A percentile compares a stretch with the other conserved stretches of the same genome.
These are phyloP conservation scores for Ceratocystis lukuohia DNA, from an alignment of 2,329 filamentous ascomycete genomes.

Conservation along the genomic window DNA sequence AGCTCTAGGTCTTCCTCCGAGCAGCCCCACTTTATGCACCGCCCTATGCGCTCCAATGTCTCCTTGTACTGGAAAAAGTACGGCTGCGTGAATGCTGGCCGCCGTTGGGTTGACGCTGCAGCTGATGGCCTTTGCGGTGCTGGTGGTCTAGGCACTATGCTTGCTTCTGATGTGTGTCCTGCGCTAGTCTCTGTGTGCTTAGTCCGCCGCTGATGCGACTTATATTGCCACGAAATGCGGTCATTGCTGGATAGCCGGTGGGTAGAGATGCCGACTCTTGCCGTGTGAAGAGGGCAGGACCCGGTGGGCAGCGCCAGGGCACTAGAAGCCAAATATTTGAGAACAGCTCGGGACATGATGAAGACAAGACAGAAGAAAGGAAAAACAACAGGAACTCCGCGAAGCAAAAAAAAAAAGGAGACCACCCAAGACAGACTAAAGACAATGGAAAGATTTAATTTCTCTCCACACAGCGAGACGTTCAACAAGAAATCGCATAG, in stretches of 20 bases:
- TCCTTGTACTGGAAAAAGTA: slow-evolving; percentile 16
- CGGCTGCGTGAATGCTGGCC: slow-evolving; percentile 4
- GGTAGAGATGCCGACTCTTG: background rate
- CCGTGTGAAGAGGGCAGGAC: background rate
- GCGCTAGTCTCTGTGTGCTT: background rate
- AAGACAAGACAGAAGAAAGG: background rate
- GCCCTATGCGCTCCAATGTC: slow-evolving; percentile 12
- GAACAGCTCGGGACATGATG: background rate
- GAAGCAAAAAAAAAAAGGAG: background rate
- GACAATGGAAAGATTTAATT: background rate
- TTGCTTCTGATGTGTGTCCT: background rate
- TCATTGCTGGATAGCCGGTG: background rate
- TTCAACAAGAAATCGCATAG: background rate
- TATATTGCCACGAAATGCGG: background rate
- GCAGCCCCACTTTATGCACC: slow-evolving; percentile 18
- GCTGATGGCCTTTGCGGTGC: background rate
- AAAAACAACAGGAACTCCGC: background rate
- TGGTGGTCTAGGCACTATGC: too few relatives aligned
- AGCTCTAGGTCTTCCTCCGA: slow-evolving; percentile 11
- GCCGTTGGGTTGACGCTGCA: background rate
- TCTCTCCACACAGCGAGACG: background rate
- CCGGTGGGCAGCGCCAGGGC: background rate
- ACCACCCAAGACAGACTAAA: background rate
- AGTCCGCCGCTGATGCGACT: background rate
- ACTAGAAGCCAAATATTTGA: background rate